phyloP scores from a whole-genome alignment of 2,329 filamentous ascomycete genomes.

The Clonostachys solani region DNA sequence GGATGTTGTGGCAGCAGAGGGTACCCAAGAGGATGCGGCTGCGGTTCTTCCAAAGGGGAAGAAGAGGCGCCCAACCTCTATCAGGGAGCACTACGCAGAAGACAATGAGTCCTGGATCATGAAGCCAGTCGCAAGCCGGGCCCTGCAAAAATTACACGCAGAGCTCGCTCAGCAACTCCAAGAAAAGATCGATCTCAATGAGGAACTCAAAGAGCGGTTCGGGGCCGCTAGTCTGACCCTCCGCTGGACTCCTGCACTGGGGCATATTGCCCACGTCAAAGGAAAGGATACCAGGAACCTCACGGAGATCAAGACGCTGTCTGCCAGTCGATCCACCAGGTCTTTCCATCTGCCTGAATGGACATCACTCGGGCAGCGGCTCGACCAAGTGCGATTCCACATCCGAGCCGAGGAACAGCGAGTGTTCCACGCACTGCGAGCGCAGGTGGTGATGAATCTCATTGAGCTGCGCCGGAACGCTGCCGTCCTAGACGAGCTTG shows the following conservation, averaged over 20 bases:
- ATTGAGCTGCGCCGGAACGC: constrained; percentile 87
- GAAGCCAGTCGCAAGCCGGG: constrained; percentile 63
- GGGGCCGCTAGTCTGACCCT: constrained; percentile 65
- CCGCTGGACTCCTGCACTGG: constrained; percentile 81
- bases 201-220: constrained; percentile 57
- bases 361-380: constrained; percentile 72
- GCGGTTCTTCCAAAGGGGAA: constrained; percentile 50
- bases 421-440: constrained; percentile 72
- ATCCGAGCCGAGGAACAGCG: constrained; percentile 82
- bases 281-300: constrained; percentile 61
- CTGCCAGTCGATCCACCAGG: constrained; percentile 77
- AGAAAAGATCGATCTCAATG: constrained; percentile 58
- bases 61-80: constrained; percentile 37
- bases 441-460: constrained; percentile 73
- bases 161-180: constrained; percentile 55
- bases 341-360: constrained; percentile 83
- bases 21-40: constrained; percentile 46
- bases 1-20: constrained; percentile 64
- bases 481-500: constrained; percentile 86
- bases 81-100: constrained; percentile 55
- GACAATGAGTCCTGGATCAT: constrained; percentile 61
- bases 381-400: constrained; percentile 73
- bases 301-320: constrained; percentile 43
- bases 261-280: constrained; percentile 87
- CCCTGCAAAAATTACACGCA: constrained; percentile 63